Evolutionary conservation across 805 yeast genomes (phyloP), one percentile per base, ranked within the genome.

Genomic region (Myxozyma neotropica): DNA sequence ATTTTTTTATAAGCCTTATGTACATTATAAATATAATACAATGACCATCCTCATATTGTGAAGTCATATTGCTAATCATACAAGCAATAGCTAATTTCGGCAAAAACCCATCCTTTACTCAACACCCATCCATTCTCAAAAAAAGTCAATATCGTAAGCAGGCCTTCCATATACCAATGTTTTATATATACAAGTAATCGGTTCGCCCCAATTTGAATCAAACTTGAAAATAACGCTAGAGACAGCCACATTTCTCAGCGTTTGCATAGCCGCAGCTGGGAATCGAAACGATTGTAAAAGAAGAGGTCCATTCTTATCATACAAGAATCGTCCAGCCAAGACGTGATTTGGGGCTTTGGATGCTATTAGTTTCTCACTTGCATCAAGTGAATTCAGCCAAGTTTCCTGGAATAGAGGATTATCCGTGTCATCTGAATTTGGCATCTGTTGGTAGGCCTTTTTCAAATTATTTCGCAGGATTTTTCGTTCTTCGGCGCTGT

Each of bases 121-220:
- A n/a, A n/a, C n/a, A n/a, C n/a, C n/a, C n/a, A n/a, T n/a, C n/a
- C n/a, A n/a, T n/a, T n/a, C n/a, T n/a, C n/a, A n/a, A n/a, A n/a
- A n/a, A n/a, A n/a, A n/a, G n/a, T 29, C 24, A 27, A 29, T 24
- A 7, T 46, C 38, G 38, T 24, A 17, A 6, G 53, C 60, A 50
- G 63, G 62, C 42, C 36, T 50, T 2, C 74, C 74, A 57, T 67
- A 70, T 12, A 70, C 71, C 36, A 66, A 57, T 4, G 69, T 63
- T 51, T 71, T 64, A 55, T 72, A 72, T 7, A 72, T 44, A 59
- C 75, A 72, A 7, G 74, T 72, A 53, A 47, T 67, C n/a, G 59
- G 59, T 33, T 61, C 60, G 0, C 75, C 75, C 74, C 75, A 73
- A 59, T 72, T 72, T 45, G 67, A 67, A 8, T 61, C 67, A 42